A percentile compares a stretch with the other conserved stretches of the same genome.
These are phyloP conservation scores for Sphaceloma murrayae DNA, from an alignment of 2,329 filamentous ascomycete species.

Conservation along the genomic window DNA sequence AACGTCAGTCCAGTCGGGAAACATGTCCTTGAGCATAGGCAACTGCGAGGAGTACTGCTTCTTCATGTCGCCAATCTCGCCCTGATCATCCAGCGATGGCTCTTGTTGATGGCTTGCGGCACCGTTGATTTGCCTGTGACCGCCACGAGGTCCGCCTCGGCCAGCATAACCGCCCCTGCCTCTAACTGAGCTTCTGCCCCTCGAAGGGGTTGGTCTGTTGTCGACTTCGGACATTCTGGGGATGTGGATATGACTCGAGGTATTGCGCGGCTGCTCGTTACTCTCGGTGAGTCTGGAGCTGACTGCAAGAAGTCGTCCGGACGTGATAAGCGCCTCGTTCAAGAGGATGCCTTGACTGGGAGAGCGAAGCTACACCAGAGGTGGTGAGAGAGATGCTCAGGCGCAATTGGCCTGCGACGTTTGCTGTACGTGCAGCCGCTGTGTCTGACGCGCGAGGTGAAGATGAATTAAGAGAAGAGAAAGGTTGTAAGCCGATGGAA, in stretches of 20 bases:
- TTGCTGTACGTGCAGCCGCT: not conserved
- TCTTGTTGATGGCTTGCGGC: slow-evolving; percentile 53
- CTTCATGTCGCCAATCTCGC: slow-evolving; percentile 85
- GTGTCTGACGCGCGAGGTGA: not conserved
- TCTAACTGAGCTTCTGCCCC: slow-evolving; percentile 83
- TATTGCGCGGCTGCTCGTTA: too few species aligned
- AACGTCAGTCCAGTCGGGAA: slow-evolving; percentile 89
- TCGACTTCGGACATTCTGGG: slow-evolving; percentile 84
- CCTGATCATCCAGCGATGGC: slow-evolving; percentile 65
- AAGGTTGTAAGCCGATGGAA: not conserved
- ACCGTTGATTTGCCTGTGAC: slow-evolving; percentile 53
- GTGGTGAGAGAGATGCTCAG: not conserved
- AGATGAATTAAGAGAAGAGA: not conserved
- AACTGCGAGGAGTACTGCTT: slow-evolving; percentile 77
- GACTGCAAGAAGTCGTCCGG: too few species aligned
- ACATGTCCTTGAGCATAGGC: slow-evolving; percentile 78
- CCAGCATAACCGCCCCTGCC: slow-evolving; percentile 66
- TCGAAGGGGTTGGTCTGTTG: slow-evolving; percentile 68
- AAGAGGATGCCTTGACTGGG: slow-evolving; percentile 5
- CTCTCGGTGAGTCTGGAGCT: too few species aligned
- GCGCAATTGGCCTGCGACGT: slow-evolving; percentile 10
- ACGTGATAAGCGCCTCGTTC: slow-evolving; percentile 6
- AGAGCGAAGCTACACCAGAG: slow-evolving; percentile 12
- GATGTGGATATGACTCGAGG: slow-evolving; percentile 16
- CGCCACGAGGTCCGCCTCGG: slow-evolving; percentile 40